phyloP scores from a whole-genome alignment of 768 basidiomycete species.

The Collybia mongolica region DNA sequence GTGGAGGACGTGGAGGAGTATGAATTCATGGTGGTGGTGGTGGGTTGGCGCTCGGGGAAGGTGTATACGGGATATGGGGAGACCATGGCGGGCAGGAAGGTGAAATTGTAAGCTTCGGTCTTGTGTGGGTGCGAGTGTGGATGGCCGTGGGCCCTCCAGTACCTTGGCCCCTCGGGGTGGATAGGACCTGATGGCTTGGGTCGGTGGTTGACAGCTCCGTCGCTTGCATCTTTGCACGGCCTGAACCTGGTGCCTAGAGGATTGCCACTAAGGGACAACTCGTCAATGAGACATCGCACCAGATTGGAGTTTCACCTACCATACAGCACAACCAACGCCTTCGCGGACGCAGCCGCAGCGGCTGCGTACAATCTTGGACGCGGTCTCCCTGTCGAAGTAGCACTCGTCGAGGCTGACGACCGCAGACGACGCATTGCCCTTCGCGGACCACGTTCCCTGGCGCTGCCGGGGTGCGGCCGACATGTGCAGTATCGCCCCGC shows the following conservation, averaged over 20 bases:
- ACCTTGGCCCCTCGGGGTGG: constrained; percentile 40
- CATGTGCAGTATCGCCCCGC: constrained; percentile 60
- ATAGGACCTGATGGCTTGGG: constrained; percentile 15
- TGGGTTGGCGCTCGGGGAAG: constrained; percentile 24
- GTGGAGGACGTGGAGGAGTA: constrained; percentile 21
- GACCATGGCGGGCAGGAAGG: constrained; percentile 48
- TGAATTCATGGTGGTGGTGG: constrained; percentile 27
- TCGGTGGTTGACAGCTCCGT: constrained; percentile 33
- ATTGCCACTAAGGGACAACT: constrained; percentile 48
- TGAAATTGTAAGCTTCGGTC: constrained; percentile 31
- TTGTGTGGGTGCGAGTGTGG: constrained; percentile 13
- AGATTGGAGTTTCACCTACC: constrained; percentile 31
- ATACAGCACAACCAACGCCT: constrained; percentile 64
- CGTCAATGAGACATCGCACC: not conserved
- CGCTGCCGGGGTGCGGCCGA: constrained; percentile 51
- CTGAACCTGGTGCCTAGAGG: constrained; percentile 60
- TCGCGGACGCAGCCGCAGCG: constrained; percentile 68
- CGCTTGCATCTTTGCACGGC: constrained; percentile 57
- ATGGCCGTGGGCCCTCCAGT: constrained; percentile 33
- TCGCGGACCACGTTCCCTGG: constrained; percentile 59
- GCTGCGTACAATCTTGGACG: constrained; percentile 50
- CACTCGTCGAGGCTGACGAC: constrained; percentile 55
- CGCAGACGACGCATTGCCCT: constrained; percentile 46
- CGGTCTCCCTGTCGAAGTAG: constrained; percentile 54
- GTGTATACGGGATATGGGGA: constrained; percentile 31